Percentiles rank a stretch among this genome's conserved stretches.
Conservation (phyloP, 176 grass and related monocot genomes). For the Panicum miliaceum region DNA sequence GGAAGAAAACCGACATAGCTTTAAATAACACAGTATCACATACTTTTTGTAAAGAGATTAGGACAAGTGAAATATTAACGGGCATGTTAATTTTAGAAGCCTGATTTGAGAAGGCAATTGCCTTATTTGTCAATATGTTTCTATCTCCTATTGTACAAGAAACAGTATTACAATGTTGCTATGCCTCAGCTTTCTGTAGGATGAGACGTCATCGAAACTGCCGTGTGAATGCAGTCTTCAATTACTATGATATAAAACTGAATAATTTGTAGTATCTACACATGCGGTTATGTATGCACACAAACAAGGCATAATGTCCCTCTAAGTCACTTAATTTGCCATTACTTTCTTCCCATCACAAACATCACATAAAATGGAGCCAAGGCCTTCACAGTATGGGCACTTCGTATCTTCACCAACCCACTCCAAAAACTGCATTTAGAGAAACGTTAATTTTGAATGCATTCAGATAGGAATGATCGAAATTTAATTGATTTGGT, state of each 20-base stretch:
- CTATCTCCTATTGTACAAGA: constrained; percentile 31
- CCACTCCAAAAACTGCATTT: constrained; percentile 95
- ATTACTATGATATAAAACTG: background rate
- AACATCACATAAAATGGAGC: constrained; percentile 74
- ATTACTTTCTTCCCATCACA: constrained; percentile 66
- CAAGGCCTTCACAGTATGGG: constrained; percentile 83
- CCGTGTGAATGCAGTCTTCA: constrained; percentile 12
- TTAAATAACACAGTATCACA: constrained; percentile 1
- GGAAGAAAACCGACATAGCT: constrained; percentile 8
- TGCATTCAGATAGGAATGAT: background rate
- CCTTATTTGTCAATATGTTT: constrained; percentile 23
- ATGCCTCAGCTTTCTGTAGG: constrained; percentile 17
- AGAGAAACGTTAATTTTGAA: background rate
- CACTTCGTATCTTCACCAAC: constrained; percentile 85
- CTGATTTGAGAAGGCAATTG: constrained; percentile 1
- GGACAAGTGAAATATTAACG: background rate
- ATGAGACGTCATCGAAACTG: background rate
- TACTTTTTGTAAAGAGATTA: background rate
- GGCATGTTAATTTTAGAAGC: constrained; percentile 6
- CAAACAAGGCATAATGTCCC: background rate
- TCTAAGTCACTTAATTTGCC: constrained; percentile 39
- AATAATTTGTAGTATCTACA: constrained; percentile 43
- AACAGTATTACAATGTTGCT: constrained; percentile 14
- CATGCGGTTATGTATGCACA: background rate
- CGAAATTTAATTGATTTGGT: background rate